These are phyloP conservation scores for Curvularia spicifera DNA, from an alignment of 2,329 filamentous ascomycete species.

Conservation along the genomic window DNA sequence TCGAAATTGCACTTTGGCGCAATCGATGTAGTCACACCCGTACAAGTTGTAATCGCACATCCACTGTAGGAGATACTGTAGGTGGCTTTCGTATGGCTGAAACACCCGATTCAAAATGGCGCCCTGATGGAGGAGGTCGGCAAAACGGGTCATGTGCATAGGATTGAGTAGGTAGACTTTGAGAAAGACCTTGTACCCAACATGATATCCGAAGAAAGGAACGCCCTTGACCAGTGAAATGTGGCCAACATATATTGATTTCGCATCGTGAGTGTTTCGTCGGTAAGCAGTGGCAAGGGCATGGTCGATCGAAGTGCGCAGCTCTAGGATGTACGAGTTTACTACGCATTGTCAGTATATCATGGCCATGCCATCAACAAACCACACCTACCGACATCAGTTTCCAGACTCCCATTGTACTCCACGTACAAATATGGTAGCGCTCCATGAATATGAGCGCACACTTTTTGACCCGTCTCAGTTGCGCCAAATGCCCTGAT, in stretches of 20 bases:
- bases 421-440: conserved; percentile 96
- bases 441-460: conserved; percentile 92
- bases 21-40: conserved; percentile 86
- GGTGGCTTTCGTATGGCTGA: conserved; percentile 91
- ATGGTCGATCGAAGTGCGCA: conserved; percentile 89
- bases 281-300: conserved; percentile 86
- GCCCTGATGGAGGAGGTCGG: conserved; percentile 86
- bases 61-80: conserved; percentile 93
- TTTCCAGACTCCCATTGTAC: conserved; percentile 73
- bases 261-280: conserved; percentile 72
- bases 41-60: conserved; percentile 99
- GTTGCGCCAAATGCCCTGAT: conserved; percentile 92
- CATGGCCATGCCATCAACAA: background rate
- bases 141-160: conserved; percentile 80
- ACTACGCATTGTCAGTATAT: conserved; percentile 59
- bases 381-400: conserved; percentile 67
- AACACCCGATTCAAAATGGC: conserved; percentile 82
- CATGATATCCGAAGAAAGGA: conserved; percentile 94
- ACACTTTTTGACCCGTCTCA: conserved; percentile 93
- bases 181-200: conserved; percentile 88
- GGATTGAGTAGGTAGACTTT: conserved; percentile 97
- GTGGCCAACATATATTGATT: conserved; percentile 79
- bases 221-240: conserved; percentile 91
- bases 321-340: conserved; percentile 73
- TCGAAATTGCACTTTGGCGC: conserved; percentile 73